Percentiles rank a stretch among this genome's conserved stretches.
These are phyloP conservation scores for Leishmania major DNA, from an alignment of 208 protist species.

Conservation along the genomic window DNA sequence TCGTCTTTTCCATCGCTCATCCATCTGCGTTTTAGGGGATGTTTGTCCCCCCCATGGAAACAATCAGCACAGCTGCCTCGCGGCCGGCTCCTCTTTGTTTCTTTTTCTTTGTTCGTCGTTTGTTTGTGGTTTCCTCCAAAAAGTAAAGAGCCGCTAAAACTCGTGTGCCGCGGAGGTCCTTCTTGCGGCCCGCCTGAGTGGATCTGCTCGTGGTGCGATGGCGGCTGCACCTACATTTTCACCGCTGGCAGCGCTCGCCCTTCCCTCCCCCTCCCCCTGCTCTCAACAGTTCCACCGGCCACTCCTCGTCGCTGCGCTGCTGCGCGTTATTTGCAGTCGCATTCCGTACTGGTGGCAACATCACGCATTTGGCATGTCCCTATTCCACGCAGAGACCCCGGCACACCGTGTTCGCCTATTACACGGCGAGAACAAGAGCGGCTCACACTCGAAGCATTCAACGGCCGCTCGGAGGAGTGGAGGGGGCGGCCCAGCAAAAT, in stretches of 20 bases:
- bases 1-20: not conserved
- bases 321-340: not conserved
- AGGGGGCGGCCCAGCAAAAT: not conserved
- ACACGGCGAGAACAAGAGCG: not conserved
- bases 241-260: not conserved
- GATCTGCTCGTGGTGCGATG: not conserved
- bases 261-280: not conserved
- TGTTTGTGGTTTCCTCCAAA: not conserved
- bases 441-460: not conserved
- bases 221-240: not conserved
- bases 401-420: not conserved
- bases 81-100: not conserved
- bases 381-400: not conserved
- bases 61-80: not conserved
- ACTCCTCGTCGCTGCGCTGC: not conserved
- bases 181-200: too few species aligned
- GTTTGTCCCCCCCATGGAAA: not conserved
- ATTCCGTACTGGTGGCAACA: not conserved
- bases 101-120: not conserved
- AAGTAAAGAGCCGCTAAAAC: not conserved
- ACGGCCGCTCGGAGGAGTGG: not conserved
- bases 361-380: not conserved
- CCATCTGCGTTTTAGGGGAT: not conserved
- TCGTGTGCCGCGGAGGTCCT: not conserved
- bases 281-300: not conserved